Base-by-base conservation (phyloP, 1,139 yeast species). In the Blastobotrys raffinosifermentans region DNA sequence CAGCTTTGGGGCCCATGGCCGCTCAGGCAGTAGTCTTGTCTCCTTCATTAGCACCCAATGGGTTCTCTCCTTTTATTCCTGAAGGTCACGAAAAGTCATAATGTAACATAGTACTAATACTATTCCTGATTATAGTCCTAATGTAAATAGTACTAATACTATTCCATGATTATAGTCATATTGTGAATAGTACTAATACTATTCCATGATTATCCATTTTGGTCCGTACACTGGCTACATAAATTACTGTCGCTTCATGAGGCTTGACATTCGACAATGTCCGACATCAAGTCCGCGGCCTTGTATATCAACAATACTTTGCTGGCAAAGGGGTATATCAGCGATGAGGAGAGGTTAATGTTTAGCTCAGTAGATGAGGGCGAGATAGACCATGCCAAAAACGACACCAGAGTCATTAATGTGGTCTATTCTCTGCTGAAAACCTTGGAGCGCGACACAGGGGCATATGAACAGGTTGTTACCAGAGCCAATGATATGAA, bases 1-100 rank as follows among this genome's bases (percentile, higher is more conserved):
- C 67, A 0, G 60, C 57, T 2, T 48, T 62, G 11, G 66, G 66
- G 1, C 55, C 63, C 3, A 29, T 33, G 1, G 65, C 66, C 3
- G 66, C 66, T 2, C 61, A 60, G 44, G 64, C 63, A 1, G 58
- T 61, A 10, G 45, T 57, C 38, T 53, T 45, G 26, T 38, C 44
- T 7, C 46, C 47, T n/a, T 45, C 50, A 8, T 39, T 41, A 10
- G 38, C 35, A 11, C 46, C 50, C 13, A 37, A 40, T 1, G 46
- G 49, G 8, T 40, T 41, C 29, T 44, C 48, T 7, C 50, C 50
- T 3, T 44, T 45, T 39, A 43, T 44, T 21, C 51, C 47, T 19
- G 46, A 39, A 29, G 32, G 27, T 23, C 18, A 19, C 19, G 21
- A 29, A 10, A 29, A 16, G 18, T 15, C 11, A 29, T 18, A 6